These are phyloP conservation scores for Globisporangium parvum DNA, from an alignment of 352 stramenopile species.

Conservation along the genomic window DNA sequence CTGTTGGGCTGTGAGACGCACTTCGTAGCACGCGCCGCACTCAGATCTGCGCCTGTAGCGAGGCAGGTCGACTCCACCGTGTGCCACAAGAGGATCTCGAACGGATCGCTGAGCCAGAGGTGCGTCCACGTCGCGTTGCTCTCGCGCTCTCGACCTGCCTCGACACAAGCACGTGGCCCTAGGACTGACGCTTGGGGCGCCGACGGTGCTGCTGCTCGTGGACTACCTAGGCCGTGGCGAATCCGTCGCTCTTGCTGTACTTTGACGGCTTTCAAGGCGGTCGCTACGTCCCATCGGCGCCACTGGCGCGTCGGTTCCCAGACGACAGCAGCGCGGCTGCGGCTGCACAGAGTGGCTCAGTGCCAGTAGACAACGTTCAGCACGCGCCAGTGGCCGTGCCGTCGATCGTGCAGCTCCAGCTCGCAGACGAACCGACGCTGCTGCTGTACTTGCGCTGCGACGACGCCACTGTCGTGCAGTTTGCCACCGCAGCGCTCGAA, in stretches of 20 bases:
- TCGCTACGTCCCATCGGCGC: conserved; percentile 50
- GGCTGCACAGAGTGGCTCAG: background rate
- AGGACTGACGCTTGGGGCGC: background rate
- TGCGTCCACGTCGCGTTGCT: no score
- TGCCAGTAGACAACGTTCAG: background rate
- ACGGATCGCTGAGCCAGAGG: conserved; percentile 27
- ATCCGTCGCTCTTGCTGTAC: conserved; percentile 62
- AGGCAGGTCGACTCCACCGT: conserved; percentile 46
- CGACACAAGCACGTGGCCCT: background rate
- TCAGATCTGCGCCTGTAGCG: conserved; percentile 17
- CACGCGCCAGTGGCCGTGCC: conserved; percentile 20
- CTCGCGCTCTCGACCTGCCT: no score
- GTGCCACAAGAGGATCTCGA: conserved; percentile 53
- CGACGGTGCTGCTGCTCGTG: background rate
- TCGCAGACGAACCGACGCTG: conserved; percentile 56
- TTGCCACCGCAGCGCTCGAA: conserved; percentile 61
- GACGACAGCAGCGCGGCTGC: conserved; percentile 26
- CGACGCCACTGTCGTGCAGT: conserved; percentile 66
- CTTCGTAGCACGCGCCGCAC: background rate
- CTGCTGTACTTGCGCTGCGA: conserved; percentile 58
- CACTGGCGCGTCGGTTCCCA: conserved; percentile 56
- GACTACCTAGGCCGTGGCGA: conserved; percentile 45
- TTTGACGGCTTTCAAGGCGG: conserved; percentile 70
- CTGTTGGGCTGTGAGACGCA: conserved; percentile 41
- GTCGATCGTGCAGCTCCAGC: conserved; percentile 73